Base-by-base conservation (phyloP, 108 stramenopile species). In the Fragilaria radians region DNA sequence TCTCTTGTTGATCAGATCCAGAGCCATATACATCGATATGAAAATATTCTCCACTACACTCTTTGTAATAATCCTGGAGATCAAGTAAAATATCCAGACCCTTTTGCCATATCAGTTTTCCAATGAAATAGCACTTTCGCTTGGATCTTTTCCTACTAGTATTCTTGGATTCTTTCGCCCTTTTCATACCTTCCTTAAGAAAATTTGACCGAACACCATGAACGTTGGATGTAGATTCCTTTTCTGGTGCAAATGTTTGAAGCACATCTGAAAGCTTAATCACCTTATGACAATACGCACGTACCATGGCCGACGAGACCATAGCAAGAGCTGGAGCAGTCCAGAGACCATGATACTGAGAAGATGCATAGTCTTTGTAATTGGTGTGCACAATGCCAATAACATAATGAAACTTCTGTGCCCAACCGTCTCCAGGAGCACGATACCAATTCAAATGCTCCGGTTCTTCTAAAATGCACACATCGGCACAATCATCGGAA, bases 391-490 rank as follows among this genome's bases (percentile, higher is more conserved):
- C 71, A 53, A 93, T 76, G n/a, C 96, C 96, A 4, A 95, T 81
- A n/a, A 95, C 93, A 72, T 93, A 86, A 32, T 63, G 59, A 61
- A 95, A 97, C n/a, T 91, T 76, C 42, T 67, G 52, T 9, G 81
- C 76, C 96, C 96, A 97, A 54, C 88, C 79, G 46, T 72, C 34
- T 57, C 62, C 59, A 52, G 29, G 21, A 52, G 29, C 71, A n/a
- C 88, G 71, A 60, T 88, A 90, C 93, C 93, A 96, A 75, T 94
- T 97, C 50, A 97, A 53, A 75, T 97, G 96, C 70, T 97, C 96
- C 9, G 96, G 94, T 68, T 97, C 96, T 74, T 95, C 94, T 63
- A 95, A 63, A 61, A 94, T 90, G 53, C 82, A 83, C 18, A 97
- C 81, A 71, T 91, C 89, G 21, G 91, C 93, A 48, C 86, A 70